Percentiles rank a stretch among this genome's conserved stretches.
These are phyloP conservation scores for Penicillium samsonianum DNA, from an alignment of 495 filamentous ascomycete species.

Conservation along the genomic window DNA sequence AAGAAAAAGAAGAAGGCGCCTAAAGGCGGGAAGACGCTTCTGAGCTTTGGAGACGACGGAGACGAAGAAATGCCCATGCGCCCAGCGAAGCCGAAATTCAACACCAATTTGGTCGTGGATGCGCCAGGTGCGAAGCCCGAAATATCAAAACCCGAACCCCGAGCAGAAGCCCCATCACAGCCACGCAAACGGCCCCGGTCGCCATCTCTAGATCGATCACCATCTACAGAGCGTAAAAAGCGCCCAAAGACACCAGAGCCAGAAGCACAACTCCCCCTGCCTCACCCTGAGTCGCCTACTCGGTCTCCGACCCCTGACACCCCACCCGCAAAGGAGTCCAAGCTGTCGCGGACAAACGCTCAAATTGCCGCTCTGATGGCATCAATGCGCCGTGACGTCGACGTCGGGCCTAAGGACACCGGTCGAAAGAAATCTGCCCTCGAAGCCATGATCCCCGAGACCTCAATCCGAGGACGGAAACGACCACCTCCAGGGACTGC, in stretches of 20 bases:
- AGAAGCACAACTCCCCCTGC: conserved; percentile 46
- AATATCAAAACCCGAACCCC: conserved; percentile 15
- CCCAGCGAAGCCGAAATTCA: conserved; percentile 86
- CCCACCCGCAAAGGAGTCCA: conserved; percentile 54
- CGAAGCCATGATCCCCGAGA: conserved; percentile 82
- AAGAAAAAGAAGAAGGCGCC: conserved; percentile 77
- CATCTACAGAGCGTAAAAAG: conserved; percentile 31
- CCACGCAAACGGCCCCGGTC: conserved; percentile 35
- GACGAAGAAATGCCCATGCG: conserved; percentile 59
- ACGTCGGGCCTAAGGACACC: conserved; percentile 55
- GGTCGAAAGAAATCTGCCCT: conserved; percentile 65
- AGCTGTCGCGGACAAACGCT: conserved; percentile 77
- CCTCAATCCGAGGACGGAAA: conserved; percentile 76
- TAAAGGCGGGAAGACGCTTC: conserved; percentile 73
- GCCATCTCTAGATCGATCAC: conserved; percentile 26
- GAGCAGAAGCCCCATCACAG: conserved; percentile 14
- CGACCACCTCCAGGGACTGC: conserved; percentile 58
- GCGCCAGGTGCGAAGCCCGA: conserved; percentile 29
- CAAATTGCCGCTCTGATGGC: conserved; percentile 89
- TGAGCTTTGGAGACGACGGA: conserved; percentile 88
- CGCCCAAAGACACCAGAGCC: conserved; percentile 39
- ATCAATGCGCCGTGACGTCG: conserved; percentile 81
- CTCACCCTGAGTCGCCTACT: conserved; percentile 50
- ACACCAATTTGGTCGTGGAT: conserved; percentile 73
- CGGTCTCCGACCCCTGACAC: conserved; percentile 52